Conservation (phyloP, 2,329 filamentous ascomycete genomes). For the Apiospora koreana region DNA sequence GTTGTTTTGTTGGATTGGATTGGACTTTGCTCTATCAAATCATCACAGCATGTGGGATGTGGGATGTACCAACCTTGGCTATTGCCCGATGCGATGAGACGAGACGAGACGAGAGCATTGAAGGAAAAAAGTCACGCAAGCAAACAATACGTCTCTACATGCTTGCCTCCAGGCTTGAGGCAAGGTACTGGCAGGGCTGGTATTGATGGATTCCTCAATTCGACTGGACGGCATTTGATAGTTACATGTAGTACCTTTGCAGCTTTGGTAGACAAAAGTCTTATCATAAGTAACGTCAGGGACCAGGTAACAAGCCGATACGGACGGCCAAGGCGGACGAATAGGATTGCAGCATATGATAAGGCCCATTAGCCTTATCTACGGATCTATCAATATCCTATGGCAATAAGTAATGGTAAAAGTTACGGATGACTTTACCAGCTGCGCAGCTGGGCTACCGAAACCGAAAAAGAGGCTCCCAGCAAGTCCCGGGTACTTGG, state of each 20-base stretch:
- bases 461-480: slow-evolving; percentile 5
- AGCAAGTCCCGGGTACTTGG: slow-evolving; percentile 1
- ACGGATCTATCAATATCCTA: slow-evolving; percentile 6
- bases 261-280: background rate
- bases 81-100: background rate
- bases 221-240: too few species aligned
- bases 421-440: slow-evolving; percentile 7
- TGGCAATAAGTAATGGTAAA: slow-evolving; percentile 12
- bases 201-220: too few species aligned
- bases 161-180: too few species aligned
- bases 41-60: background rate
- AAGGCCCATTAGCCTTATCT: slow-evolving; percentile 10
- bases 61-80: background rate
- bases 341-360: background rate
- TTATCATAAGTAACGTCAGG: slow-evolving; percentile 10
- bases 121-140: background rate
- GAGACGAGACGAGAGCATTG: too few species aligned
- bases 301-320: slow-evolving; percentile 10
- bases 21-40: background rate
- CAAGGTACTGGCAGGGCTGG: too few species aligned
- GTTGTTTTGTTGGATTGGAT: background rate
- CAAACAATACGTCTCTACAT: too few species aligned
- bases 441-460: background rate
- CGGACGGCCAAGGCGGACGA: background rate
- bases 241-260: too few species aligned